Percentiles rank a stretch among this genome's conserved stretches.
Evolutionary conservation across 768 basidiomycete genomes (phyloP).

Genomic region (Exidia glandulosa): DNA sequence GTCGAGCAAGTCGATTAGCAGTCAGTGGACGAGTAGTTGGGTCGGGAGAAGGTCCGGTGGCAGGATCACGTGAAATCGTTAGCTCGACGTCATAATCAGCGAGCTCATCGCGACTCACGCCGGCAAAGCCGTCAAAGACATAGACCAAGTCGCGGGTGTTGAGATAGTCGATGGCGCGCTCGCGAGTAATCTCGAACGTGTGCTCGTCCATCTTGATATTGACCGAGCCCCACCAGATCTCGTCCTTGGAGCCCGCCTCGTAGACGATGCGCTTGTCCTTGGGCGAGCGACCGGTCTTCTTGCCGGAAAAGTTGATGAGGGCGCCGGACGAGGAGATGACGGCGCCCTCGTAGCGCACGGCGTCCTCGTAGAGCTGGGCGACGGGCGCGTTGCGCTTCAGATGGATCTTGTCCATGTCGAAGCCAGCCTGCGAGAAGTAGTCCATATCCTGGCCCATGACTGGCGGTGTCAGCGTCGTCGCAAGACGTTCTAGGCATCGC

Average conservation of each 20-base stretch:
- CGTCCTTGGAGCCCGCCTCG: conserved; percentile 91
- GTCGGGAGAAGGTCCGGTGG: not conserved
- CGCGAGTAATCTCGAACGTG: conserved; percentile 98
- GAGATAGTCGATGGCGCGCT: conserved; percentile 96
- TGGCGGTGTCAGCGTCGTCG: conserved; percentile 21
- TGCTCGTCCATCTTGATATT: conserved; percentile 99
- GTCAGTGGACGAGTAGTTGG: not conserved
- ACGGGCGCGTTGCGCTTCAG: conserved; percentile 89
- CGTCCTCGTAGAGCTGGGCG: conserved; percentile 92
- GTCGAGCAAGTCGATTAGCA: not conserved
- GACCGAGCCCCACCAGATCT: conserved; percentile 99
- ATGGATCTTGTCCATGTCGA: conserved; percentile 96
- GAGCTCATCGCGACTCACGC: conserved; percentile 24
- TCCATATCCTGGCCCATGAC: conserved; percentile 90
- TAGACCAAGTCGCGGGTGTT: conserved; percentile 98
- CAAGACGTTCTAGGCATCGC: not conserved
- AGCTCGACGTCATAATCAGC: not conserved
- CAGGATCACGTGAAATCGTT: not conserved
- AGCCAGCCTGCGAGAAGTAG: conserved; percentile 97
- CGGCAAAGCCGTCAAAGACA: conserved; percentile 92
- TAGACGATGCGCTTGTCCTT: conserved; percentile 99
- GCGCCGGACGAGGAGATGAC: conserved; percentile 94
- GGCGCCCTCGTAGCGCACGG: conserved; percentile 95
- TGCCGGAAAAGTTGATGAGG: conserved; percentile 98
- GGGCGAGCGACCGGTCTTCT: conserved; percentile 95